A percentile compares a stretch with the other conserved stretches of the same genome.
phyloP scores from a whole-genome alignment of 257 asterid genomes.

The Leptodermis oblonga region DNA sequence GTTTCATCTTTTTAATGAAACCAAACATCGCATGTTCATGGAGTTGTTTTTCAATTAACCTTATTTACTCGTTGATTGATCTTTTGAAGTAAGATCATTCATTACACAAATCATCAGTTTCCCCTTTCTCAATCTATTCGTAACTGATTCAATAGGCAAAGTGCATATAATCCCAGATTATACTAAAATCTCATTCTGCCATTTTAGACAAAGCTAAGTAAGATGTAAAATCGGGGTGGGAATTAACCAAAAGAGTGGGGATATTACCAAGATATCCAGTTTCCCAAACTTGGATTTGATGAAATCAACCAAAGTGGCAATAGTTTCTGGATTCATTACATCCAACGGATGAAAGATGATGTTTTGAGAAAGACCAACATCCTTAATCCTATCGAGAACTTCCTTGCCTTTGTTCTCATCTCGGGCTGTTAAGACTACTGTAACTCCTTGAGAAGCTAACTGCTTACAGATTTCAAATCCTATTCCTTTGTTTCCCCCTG shows the following conservation, averaged over 20 bases:
- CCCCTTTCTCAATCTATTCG: background rate
- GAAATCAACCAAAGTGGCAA: slow-evolving; percentile 19
- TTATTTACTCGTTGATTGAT: background rate
- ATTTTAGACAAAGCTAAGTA: background rate
- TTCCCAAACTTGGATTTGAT: slow-evolving; percentile 19
- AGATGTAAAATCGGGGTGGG: background rate
- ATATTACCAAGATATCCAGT: slow-evolving; percentile 35
- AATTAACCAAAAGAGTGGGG: background rate
- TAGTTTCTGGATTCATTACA: slow-evolving; percentile 22
- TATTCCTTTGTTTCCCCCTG: slow-evolving; percentile 42
- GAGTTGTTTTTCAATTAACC: background rate
- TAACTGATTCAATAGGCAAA: background rate
- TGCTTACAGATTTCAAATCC: slow-evolving; percentile 34
- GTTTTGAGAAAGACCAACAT: slow-evolving; percentile 7
- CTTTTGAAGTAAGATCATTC: background rate
- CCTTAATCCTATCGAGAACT: slow-evolving; percentile 22
- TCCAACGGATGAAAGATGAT: slow-evolving; percentile 31
- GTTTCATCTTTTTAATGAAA: background rate
- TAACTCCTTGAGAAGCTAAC: slow-evolving; percentile 21
- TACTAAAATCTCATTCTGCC: background rate
- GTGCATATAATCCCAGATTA: background rate
- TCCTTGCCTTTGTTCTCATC: slow-evolving; percentile 25
- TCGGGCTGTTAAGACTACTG: slow-evolving; percentile 32
- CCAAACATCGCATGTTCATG: background rate
- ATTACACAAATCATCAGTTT: background rate